Percentiles rank a stretch among this genome's conserved stretches.
phyloP scores from a whole-genome alignment of 805 yeast species.

The Metschnikowia arizonensis region DNA sequence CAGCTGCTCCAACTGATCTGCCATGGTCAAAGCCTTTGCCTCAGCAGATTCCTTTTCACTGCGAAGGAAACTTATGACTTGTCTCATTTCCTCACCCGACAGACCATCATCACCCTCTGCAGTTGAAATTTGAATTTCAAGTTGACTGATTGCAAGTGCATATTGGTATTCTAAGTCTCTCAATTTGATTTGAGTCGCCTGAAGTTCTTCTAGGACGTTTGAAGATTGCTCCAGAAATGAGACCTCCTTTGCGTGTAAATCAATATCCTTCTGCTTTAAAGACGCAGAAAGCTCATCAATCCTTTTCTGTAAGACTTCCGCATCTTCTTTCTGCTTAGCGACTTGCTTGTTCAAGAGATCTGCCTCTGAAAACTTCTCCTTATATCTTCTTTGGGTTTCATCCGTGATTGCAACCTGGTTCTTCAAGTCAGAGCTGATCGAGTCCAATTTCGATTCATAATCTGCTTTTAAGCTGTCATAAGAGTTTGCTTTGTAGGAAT shows the following conservation, averaged over 20 bases:
- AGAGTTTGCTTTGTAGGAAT: constrained; percentile 31
- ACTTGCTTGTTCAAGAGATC: constrained; percentile 14
- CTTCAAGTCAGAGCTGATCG: constrained; percentile 29
- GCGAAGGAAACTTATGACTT: constrained; percentile 59
- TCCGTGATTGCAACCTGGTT: constrained; percentile 45
- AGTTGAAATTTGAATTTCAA: constrained; percentile 41
- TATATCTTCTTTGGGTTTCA: constrained; percentile 52
- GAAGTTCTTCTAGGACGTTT: constrained; percentile 33
- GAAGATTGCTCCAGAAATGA: constrained; percentile 21
- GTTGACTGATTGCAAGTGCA: constrained; percentile 60
- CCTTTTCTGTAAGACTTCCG: background rate
- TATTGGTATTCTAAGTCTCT: constrained; percentile 66
- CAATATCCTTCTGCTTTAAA: constrained; percentile 28
- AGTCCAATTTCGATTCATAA: constrained; percentile 27
- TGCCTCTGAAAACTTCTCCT: constrained; percentile 11
- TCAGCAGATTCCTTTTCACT: constrained; percentile 72
- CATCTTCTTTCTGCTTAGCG: constrained; percentile 10
- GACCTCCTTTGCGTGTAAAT: constrained; percentile 39
- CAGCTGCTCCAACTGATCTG: constrained; percentile 52
- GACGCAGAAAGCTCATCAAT: constrained; percentile 6
- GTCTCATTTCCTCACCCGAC: constrained; percentile 30
- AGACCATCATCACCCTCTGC: constrained; percentile 11
- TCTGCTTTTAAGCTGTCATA: constrained; percentile 33
- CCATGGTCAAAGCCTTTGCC: constrained; percentile 38
- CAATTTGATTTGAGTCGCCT: constrained; percentile 40